Conservation (phyloP, 2,329 filamentous ascomycete genomes). For the Apiospora aurea region DNA sequence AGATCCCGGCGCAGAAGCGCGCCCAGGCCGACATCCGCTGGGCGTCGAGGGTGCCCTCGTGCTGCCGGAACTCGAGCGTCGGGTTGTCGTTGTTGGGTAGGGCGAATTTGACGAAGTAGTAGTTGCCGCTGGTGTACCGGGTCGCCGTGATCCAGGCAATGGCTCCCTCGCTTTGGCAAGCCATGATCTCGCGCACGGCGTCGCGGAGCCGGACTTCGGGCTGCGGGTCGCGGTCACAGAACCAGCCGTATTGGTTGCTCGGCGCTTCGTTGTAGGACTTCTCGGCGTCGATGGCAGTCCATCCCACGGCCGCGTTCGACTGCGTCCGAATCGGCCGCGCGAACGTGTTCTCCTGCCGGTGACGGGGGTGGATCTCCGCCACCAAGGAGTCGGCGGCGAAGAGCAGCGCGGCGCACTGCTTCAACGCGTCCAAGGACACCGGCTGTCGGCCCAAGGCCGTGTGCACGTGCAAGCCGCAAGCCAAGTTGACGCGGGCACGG, state of each 20-base stretch:
- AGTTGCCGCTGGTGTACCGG: neutral
- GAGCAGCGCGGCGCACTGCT: neutral
- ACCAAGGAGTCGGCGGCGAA: neutral
- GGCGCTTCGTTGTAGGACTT: too few species aligned
- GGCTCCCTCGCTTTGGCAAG: neutral
- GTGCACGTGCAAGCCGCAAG: neutral
- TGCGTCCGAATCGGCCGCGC: neutral
- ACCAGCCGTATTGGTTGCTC: neutral
- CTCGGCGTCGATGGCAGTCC: too few species aligned
- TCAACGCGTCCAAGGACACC: neutral
- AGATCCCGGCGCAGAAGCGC: neutral
- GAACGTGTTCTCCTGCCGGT: neutral
- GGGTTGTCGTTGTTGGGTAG: neutral
- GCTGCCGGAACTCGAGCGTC: constrained; percentile 1
- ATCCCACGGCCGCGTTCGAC: neutral
- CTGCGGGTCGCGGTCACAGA: neutral
- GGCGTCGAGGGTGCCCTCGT: neutral
- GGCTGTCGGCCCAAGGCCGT: too few species aligned
- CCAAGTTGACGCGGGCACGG: neutral
- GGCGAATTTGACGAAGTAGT: neutral
- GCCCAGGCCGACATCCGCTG: neutral
- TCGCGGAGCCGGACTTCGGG: neutral
- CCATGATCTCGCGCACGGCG: neutral
- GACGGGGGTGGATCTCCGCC: neutral
- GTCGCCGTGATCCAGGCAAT: neutral